These are phyloP conservation scores for Amanita molliuscula DNA, from an alignment of 768 basidiomycete genomes.

Conservation along the genomic window DNA sequence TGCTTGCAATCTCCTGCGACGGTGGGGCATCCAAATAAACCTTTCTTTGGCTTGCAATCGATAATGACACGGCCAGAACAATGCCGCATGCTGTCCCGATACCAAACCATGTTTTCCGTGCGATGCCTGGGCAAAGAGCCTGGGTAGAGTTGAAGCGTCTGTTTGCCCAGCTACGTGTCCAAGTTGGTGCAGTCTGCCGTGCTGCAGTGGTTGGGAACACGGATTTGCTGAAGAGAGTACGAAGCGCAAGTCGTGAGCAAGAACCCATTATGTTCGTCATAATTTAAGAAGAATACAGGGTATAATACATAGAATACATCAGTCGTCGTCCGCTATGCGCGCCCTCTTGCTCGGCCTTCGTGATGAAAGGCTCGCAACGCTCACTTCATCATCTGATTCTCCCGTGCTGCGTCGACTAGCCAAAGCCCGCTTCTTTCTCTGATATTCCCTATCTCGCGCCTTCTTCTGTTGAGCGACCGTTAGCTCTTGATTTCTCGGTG, in stretches of 20 bases:
- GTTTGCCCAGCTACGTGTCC: neutral
- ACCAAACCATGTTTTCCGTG: neutral
- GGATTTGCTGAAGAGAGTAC: neutral
- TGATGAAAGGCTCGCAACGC: slow-evolving; percentile 32
- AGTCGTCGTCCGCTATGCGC: slow-evolving; percentile 59
- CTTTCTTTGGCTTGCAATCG: neutral
- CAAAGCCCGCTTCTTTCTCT: slow-evolving; percentile 64
- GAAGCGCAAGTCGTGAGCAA: neutral
- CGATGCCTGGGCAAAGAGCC: neutral
- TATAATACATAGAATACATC: slow-evolving; percentile 9
- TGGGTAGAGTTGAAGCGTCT: neutral
- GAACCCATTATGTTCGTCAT: neutral
- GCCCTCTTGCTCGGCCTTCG: slow-evolving; percentile 63
- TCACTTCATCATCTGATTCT: slow-evolving; percentile 69
- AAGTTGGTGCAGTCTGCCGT: neutral
- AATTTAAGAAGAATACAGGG: neutral
- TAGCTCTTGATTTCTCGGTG: slow-evolving; percentile 55
- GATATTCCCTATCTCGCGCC: slow-evolving; percentile 71
- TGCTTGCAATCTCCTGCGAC: neutral
- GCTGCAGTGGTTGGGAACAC: neutral
- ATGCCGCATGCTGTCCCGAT: neutral
- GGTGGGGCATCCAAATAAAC: slow-evolving; percentile 3
- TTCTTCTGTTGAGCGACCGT: slow-evolving; percentile 69
- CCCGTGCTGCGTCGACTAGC: slow-evolving; percentile 53
- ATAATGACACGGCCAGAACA: neutral